These are phyloP conservation scores for Musa schizocarpa DNA, from an alignment of 176 grass and related monocot species.

Conservation along the genomic window DNA sequence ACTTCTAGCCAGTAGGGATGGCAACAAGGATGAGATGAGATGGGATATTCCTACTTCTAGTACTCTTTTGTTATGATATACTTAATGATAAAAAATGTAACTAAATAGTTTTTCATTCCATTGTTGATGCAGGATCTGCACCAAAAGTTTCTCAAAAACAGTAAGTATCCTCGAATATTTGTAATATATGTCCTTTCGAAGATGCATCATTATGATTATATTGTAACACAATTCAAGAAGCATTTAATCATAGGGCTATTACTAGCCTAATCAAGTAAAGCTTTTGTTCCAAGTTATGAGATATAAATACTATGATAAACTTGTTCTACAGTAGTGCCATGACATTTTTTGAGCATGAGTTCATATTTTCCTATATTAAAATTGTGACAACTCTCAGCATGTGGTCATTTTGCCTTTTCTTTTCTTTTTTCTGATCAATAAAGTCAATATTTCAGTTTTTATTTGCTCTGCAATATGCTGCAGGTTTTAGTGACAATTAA, in stretches of 20 bases:
- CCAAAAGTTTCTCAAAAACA: conserved; percentile 52
- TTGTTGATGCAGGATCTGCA: conserved; percentile 63
- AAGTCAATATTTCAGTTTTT: not conserved
- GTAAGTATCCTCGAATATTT: conserved; percentile 33
- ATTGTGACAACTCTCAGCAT: not conserved
- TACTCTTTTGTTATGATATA: conserved; percentile 6
- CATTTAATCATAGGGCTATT: too few species aligned
- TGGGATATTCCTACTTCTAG: not conserved
- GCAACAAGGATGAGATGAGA: too few species aligned
- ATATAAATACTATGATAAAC: not conserved
- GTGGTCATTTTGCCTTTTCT: too few species aligned
- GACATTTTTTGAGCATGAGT: not conserved
- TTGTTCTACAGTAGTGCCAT: not conserved
- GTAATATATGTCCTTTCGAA: not conserved
- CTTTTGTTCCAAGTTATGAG: not conserved
- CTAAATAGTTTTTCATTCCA: not conserved
- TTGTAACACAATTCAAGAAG: not conserved
- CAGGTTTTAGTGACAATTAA: too few species aligned
- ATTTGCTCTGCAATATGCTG: too few species aligned
- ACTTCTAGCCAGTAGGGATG: too few species aligned
- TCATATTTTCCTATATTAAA: not conserved
- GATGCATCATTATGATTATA: not conserved
- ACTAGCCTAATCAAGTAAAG: too few species aligned
- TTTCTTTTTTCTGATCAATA: not conserved
- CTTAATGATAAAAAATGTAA: conserved; percentile 23